Conservation (phyloP, 2,329 filamentous ascomycete species). For the Diaporthe capsici region DNA sequence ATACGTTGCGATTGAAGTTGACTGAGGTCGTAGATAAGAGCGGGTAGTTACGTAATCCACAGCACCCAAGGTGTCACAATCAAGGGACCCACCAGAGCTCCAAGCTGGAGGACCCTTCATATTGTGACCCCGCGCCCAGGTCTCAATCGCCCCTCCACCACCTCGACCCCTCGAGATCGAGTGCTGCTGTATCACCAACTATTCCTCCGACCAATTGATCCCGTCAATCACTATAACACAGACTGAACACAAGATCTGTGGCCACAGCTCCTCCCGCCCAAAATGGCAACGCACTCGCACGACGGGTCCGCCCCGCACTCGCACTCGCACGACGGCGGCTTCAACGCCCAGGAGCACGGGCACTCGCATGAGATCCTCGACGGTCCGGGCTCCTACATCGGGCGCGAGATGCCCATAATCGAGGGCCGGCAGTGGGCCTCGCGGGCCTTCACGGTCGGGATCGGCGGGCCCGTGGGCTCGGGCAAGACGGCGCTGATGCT, state of each 20-base stretch:
- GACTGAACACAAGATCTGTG: not conserved
- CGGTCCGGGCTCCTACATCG: conserved; percentile 90
- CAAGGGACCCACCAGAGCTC: conserved; percentile 24
- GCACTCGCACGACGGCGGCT: conserved; percentile 63
- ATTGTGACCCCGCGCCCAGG: not conserved
- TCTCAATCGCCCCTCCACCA: not conserved
- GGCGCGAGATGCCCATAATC: conserved; percentile 93
- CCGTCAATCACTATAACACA: not conserved
- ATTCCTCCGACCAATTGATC: not conserved
- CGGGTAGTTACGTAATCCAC: not conserved
- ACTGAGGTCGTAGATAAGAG: not conserved
- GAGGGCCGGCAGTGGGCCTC: conserved; percentile 90
- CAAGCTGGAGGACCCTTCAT: conserved; percentile 22
- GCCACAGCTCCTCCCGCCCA: not conserved
- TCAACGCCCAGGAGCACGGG: conserved; percentile 81
- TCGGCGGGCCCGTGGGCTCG: conserved; percentile 97
- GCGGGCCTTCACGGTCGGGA: conserved; percentile 95
- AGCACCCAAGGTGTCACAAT: not conserved
- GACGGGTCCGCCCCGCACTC: conserved; percentile 63
- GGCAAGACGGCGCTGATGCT: conserved; percentile 99
- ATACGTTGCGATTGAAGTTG: not conserved
- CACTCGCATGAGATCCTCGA: conserved; percentile 97
- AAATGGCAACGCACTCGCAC: conserved; percentile 64
- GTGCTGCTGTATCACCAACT: not conserved
- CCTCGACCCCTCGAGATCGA: not conserved